Percentiles rank a stretch among this genome's conserved stretches.
Evolutionary conservation across 2,329 filamentous ascomycete species (phyloP).

Genomic region (Aspergillus sp.): DNA sequence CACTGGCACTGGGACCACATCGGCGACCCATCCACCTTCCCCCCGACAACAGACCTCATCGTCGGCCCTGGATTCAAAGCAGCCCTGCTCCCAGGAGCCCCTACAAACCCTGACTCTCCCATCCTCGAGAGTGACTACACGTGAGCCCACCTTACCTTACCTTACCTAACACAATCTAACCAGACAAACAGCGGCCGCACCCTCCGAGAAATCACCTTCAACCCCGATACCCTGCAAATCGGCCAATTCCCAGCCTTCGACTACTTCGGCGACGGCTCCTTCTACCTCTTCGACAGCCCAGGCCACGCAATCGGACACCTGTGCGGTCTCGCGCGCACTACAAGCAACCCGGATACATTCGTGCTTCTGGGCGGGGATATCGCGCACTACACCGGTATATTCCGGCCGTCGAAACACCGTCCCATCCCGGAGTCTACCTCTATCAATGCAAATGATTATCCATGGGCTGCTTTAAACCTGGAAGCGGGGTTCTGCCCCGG

Average conservation of each 20-base stretch:
- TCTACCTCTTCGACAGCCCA: conserved; percentile 50
- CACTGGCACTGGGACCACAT: conserved; percentile 34
- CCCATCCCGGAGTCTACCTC: conserved; percentile 1
- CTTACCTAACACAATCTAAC: background rate
- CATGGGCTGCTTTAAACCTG: background rate
- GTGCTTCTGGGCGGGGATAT: conserved; percentile 29
- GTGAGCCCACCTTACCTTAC: conserved; percentile 1
- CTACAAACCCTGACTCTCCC: conserved; percentile 18
- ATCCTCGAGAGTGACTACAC: conserved; percentile 16
- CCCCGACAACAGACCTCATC: conserved; percentile 21
- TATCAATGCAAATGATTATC: background rate
- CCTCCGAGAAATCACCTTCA: conserved; percentile 21
- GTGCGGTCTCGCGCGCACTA: conserved; percentile 27
- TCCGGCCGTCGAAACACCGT: conserved; percentile 30
- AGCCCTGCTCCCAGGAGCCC: conserved; percentile 19
- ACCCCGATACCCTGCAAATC: conserved; percentile 13
- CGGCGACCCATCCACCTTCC: conserved; percentile 26
- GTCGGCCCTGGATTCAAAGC: conserved; percentile 25
- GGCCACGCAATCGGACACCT: conserved; percentile 38
- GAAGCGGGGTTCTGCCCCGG: conserved; percentile 8
- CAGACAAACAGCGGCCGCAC: conserved; percentile 7
- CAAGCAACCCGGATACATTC: conserved; percentile 21
- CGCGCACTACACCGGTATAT: conserved; percentile 25
- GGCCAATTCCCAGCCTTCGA: conserved; percentile 44
- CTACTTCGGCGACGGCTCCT: conserved; percentile 57